Evolutionary conservation across 805 yeast genomes (phyloP), one percentile per base, ranked within the genome.

Genomic region (Candida qinlingensis): DNA sequence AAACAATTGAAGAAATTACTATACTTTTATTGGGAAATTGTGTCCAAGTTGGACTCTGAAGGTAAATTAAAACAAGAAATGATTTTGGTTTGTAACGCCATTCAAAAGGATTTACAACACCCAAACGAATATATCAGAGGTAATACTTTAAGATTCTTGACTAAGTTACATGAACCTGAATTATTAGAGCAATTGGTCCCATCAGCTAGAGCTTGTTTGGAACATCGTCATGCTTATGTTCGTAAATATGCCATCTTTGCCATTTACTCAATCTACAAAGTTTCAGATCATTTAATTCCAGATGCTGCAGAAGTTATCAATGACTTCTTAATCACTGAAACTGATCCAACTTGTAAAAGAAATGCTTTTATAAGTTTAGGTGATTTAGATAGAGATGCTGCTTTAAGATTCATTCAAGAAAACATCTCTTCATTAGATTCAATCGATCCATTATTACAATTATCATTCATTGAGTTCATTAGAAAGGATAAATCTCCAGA

Each of bases 51-150:
- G 56, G 96, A 89, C 59, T 74, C 76, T 36, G 85, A 85, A 46
- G 98, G 98, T 4, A 89, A 88, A 67, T 79, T 95, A 76, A 88
- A 88, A 71, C 98, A 92, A 67, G 99, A 94, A 72, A 94, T 94
- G 98, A 92, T 95, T 69, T 80, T 94, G 55, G 98, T 92, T 44
- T 94, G 98, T 73, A 95, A 95, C 67, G 97, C 98, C 46, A 89
- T 94, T 62, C 96, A 94, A 69, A 91, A 90, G 68, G 99, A 94
- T 66, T 78, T 94, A 59, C 97, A 91, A 70, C 99, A 95, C 70
- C 97, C 99, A 45, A 94, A 94, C 73, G 99, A 94, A 70, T 94
- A 85, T 65, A 85, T 94, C 55, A 81, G 98, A 62, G 99, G 99
- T 58, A 89, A 89, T 61, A 92, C 98, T 8, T 75, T 94, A 68